Conservation (phyloP, 805 yeast species). For the Candida nitratophila region DNA sequence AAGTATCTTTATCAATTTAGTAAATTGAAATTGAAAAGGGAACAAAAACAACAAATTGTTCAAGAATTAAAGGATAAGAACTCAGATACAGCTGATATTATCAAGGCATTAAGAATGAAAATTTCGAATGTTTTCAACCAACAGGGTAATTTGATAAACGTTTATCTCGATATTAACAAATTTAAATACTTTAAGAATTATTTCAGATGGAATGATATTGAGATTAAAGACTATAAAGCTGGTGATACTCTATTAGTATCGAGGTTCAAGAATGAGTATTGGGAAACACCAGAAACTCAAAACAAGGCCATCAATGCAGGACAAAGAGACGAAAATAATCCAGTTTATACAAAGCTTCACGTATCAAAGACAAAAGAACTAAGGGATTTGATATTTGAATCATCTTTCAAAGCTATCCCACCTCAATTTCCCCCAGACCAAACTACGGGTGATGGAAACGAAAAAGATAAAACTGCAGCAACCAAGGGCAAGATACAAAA, state of each 20-base stretch:
- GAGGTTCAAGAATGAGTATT: slow-evolving; percentile 21
- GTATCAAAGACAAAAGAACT: background rate
- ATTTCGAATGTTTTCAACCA: slow-evolving; percentile 32
- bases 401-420: background rate
- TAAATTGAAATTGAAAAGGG: slow-evolving; percentile 22
- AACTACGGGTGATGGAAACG: background rate
- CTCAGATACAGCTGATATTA: slow-evolving; percentile 35
- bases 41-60: slow-evolving; percentile 36
- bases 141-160: slow-evolving; percentile 34
- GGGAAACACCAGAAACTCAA: slow-evolving; percentile 13
- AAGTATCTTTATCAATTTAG: slow-evolving; percentile 31
- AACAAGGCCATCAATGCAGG: slow-evolving; percentile 6
- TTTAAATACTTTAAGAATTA: slow-evolving; percentile 10
- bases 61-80: slow-evolving; percentile 34
- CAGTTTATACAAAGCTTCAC: slow-evolving; percentile 5
- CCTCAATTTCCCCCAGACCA: background rate
- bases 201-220: slow-evolving; percentile 30
- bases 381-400: slow-evolving; percentile 3
- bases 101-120: slow-evolving; percentile 44
- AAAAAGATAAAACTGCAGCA: background rate
- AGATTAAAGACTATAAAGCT: slow-evolving; percentile 24
- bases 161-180: slow-evolving; percentile 42
- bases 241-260: slow-evolving; percentile 56
- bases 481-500: background rate
- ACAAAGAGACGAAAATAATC: too few relatives aligned